Base-by-base conservation (phyloP, 805 yeast genomes). In the Yamadazyma insecticola region DNA sequence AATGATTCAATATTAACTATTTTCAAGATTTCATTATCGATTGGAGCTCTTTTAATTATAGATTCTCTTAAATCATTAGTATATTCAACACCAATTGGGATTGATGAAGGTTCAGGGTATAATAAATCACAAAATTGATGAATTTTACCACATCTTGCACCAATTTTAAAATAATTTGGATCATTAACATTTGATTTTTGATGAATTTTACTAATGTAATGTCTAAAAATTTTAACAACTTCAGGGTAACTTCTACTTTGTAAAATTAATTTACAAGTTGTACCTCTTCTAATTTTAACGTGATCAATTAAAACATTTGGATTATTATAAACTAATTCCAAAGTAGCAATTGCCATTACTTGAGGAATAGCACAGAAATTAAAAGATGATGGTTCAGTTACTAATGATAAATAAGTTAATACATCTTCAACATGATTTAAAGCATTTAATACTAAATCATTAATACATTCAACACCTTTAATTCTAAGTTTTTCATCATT, bases 361-460 rank as follows among this genome's bases (percentile, higher is more conserved):
- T 92, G 99, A 13, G 99, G 99, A 52, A 92, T 92, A 8, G 97
- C 86, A 65, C 97, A 89, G 67, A 92, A 92, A 47, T 79, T 82
- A 67, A 87, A 92, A 29, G 81, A 63, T 1, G 95, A 76, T 38
- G 81, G 84, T 53, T 92, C 98, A 37, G 73, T 72, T 29, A 92
- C 74, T 39, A 78, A 67, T 12, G 90, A 73, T 35, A 92, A 68
- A 55, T 84, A 92, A 30, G 72, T 72, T 46, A 92, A 69, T 18
- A 78, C 82, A 49, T 86, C 92, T 32, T 73, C 74, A 23, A 76
- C 88, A 50, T 90, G 97, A 17, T 63, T 67, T 52, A 92, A 66
- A 1, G 95, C 80, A 53, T 88, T 80, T 39, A 81, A 67, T 8
- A 85, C 88, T 50, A 92, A 67, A 26, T 90, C 90, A 40, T 82